Percentiles rank a stretch among this genome's conserved stretches.
These are phyloP conservation scores for Crithidia thermophila DNA, from an alignment of 208 protist genomes.

Conservation along the genomic window DNA sequence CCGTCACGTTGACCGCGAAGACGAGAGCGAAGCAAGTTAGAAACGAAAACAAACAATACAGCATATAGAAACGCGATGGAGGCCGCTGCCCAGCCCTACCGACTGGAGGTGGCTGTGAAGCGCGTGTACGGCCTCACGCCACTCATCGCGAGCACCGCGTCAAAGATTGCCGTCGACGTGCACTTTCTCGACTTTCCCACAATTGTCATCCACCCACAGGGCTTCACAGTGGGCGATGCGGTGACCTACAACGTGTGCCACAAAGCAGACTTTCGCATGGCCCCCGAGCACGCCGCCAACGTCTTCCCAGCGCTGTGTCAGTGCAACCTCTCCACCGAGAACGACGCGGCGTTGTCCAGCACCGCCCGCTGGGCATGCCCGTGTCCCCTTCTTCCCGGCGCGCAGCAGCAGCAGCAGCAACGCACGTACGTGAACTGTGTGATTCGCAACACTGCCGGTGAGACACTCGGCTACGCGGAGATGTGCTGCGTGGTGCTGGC, in stretches of 20 bases:
- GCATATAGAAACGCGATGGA: background rate
- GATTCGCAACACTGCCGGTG: slow-evolving; percentile 40
- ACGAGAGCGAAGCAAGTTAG: too few species aligned
- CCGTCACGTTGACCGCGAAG: too few species aligned
- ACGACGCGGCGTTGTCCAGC: background rate
- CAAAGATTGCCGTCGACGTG: slow-evolving; percentile 41
- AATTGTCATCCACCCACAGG: slow-evolving; percentile 62
- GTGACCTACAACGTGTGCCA: slow-evolving; percentile 80
- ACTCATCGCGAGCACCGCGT: slow-evolving; percentile 9
- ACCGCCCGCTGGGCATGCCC: slow-evolving; percentile 18
- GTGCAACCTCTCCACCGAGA: slow-evolving; percentile 35
- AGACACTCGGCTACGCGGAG: slow-evolving; percentile 74
- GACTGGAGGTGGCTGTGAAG: slow-evolving; percentile 77
- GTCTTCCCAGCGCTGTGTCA: slow-evolving; percentile 63
- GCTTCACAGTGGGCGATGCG: slow-evolving; percentile 19
- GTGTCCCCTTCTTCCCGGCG: slow-evolving; percentile 4
- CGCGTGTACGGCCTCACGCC: slow-evolving; percentile 53
- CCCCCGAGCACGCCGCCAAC: slow-evolving; percentile 28
- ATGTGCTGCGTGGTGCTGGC: slow-evolving; percentile 76
- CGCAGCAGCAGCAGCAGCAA: background rate
- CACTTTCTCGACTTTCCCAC: slow-evolving; percentile 73
- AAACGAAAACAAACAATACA: background rate
- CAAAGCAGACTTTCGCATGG: slow-evolving; percentile 77
- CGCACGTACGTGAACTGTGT: slow-evolving; percentile 52
- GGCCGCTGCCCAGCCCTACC: slow-evolving; percentile 33